Conservation (phyloP, 371 early-diverging fungal species). For the Encephalitozoon intestinalis region DNA sequence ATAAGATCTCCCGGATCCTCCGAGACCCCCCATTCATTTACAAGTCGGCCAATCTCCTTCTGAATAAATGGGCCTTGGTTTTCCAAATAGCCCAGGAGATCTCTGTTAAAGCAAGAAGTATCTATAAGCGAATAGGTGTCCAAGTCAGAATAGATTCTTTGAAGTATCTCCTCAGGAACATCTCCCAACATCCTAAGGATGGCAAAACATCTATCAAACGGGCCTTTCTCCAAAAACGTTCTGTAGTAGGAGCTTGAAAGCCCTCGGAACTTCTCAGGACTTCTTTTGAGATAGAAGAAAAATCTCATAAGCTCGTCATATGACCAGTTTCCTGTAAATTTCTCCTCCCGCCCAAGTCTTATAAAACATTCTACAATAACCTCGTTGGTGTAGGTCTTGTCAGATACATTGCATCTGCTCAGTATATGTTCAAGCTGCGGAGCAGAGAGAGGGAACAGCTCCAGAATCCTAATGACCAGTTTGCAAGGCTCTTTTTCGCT, state of each 20-base stretch:
- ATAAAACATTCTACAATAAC: conserved; percentile 26
- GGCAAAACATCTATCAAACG: conserved; percentile 54
- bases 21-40: conserved; percentile 31
- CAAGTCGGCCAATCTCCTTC: conserved; percentile 32
- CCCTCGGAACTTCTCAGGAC: conserved; percentile 9
- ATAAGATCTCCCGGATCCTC: conserved; percentile 26
- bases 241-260: conserved; percentile 8
- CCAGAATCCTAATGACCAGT: conserved; percentile 26
- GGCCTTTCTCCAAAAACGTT: conserved; percentile 25
- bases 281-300: conserved; percentile 38
- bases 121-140: conserved; percentile 28
- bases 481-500: conserved; percentile 46
- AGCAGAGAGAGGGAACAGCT: conserved; percentile 11
- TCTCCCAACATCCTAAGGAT: conserved; percentile 39
- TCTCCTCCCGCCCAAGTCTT: conserved; percentile 15
- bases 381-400: conserved; percentile 22
- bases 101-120: conserved; percentile 39
- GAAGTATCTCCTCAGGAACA: conserved; percentile 34
- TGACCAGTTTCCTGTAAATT: conserved; percentile 35
- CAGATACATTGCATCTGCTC: background rate
- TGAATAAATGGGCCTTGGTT: conserved; percentile 26
- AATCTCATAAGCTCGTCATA: conserved; percentile 20
- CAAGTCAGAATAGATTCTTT: conserved; percentile 41
- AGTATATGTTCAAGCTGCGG: conserved; percentile 5
- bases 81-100: conserved; percentile 33